phyloP scores from a whole-genome alignment of 768 basidiomycete species.

The Agaricus blazei region DNA sequence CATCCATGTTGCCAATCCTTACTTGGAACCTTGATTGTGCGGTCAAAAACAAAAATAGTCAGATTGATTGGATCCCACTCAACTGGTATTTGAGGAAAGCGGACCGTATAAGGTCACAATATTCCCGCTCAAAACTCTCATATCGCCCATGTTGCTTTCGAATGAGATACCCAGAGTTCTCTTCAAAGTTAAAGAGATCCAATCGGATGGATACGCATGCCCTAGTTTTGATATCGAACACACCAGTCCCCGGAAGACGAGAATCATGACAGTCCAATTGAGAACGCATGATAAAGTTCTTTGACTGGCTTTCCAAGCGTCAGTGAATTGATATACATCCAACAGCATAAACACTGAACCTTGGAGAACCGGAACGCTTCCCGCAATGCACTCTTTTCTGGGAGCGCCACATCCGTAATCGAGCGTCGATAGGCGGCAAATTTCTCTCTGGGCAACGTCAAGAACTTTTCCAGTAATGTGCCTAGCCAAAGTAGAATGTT shows the following conservation, averaged over 20 bases:
- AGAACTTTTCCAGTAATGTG: conserved; percentile 80
- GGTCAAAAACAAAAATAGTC: not conserved
- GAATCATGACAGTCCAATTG: conserved; percentile 86
- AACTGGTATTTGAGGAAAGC: conserved; percentile 94
- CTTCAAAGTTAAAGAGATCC: conserved; percentile 80
- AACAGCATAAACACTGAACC: conserved; percentile 32
- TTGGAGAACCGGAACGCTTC: conserved; percentile 88
- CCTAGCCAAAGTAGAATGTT: conserved; percentile 83
- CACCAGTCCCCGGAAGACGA: conserved; percentile 81
- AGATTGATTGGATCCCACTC: conserved; percentile 6
- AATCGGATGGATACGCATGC: conserved; percentile 79
- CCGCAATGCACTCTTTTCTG: conserved; percentile 31
- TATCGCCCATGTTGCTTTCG: conserved; percentile 51
- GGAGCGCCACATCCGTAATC: conserved; percentile 15
- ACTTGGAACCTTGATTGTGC: conserved; percentile 73
- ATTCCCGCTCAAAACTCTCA: conserved; percentile 89
- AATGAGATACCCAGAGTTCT: conserved; percentile 78
- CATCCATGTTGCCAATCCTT: conserved; percentile 96
- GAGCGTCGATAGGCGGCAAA: conserved; percentile 55
- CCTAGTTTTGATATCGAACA: conserved; percentile 96
- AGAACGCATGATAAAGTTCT: conserved; percentile 83
- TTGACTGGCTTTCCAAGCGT: conserved; percentile 29
- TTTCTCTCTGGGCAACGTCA: conserved; percentile 62
- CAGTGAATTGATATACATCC: not conserved
- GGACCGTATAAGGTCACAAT: conserved; percentile 90